Percentiles rank a stretch among this genome's conserved stretches.
Evolutionary conservation across 371 early-diverging fungal genomes (phyloP).

Genomic region (Lichtheimia hyalospora): DNA sequence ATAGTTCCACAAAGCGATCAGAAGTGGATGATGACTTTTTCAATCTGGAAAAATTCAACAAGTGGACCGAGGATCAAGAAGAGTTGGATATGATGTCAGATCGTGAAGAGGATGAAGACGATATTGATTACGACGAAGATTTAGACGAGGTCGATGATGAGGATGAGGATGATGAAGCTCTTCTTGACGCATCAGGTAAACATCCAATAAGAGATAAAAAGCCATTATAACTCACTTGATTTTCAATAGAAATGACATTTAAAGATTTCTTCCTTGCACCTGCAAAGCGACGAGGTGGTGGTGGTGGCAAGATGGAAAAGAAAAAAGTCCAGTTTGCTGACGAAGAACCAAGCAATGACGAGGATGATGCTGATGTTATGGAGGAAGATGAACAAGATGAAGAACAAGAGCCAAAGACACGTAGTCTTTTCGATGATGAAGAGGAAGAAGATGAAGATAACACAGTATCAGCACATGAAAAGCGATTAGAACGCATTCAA

Average conservation of each 20-base stretch:
- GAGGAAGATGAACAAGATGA: constrained; percentile 46
- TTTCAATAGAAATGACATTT: constrained; percentile 43
- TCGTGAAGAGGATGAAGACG: constrained; percentile 49
- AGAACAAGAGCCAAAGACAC: constrained; percentile 38
- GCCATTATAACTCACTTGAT: background rate
- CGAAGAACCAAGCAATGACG: constrained; percentile 26
- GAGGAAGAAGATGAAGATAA: constrained; percentile 49
- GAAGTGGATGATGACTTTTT: constrained; percentile 73
- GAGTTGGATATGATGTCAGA: constrained; percentile 47
- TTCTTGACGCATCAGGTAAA: constrained; percentile 6
- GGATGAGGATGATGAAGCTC: constrained; percentile 8
- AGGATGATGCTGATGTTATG: constrained; percentile 45
- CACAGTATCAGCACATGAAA: constrained; percentile 27
- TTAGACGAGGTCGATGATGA: constrained; percentile 10
- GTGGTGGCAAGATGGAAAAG: constrained; percentile 7
- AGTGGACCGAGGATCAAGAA: constrained; percentile 66
- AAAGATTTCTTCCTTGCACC: constrained; percentile 52
- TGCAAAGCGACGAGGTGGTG: constrained; percentile 9
- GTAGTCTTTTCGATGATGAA: constrained; percentile 53
- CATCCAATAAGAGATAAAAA: background rate
- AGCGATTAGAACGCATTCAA: constrained; percentile 35
- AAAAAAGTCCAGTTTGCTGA: constrained; percentile 39
- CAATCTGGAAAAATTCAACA: constrained; percentile 59
- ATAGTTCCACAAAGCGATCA: constrained; percentile 32
- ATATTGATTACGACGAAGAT: constrained; percentile 54